These are phyloP conservation scores for Amborella trichopoda DNA, from an alignment of 164 flowering plant species.

Conservation along the genomic window DNA sequence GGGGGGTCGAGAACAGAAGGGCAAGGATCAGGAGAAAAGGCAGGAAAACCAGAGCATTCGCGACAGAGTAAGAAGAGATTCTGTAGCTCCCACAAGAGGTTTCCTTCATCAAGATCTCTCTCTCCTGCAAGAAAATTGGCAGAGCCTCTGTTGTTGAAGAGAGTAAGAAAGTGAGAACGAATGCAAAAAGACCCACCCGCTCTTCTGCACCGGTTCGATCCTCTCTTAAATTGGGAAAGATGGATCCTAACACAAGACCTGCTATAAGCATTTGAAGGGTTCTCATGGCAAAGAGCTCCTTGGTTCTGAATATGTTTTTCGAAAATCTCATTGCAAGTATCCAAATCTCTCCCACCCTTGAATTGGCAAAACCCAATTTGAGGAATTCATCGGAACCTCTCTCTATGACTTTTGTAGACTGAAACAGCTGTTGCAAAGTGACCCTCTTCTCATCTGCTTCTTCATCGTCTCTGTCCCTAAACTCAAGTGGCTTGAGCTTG, in stretches of 20 bases:
- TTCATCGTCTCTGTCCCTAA: constrained; percentile 3
- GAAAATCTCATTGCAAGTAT: constrained; percentile 66
- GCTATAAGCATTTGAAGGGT: constrained; percentile 64
- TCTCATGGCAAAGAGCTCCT: constrained; percentile 68
- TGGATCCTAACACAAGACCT: constrained; percentile 75
- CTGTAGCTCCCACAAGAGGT: constrained; percentile 84
- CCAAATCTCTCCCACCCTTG: constrained; percentile 42
- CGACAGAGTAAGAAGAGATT: constrained; percentile 80
- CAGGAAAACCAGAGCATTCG: constrained; percentile 73
- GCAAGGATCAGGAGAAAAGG: constrained; percentile 79
- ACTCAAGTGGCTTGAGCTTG: constrained; percentile 21
- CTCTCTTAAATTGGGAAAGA: constrained; percentile 51
- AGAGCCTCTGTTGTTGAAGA: constrained; percentile 83
- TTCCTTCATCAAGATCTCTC: constrained; percentile 85
- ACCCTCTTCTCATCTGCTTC: constrained; percentile 6
- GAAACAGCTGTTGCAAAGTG: constrained; percentile 79
- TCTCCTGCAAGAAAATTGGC: constrained; percentile 87
- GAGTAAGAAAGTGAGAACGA: constrained; percentile 63
- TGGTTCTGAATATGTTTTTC: constrained; percentile 59
- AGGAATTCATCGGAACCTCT: constrained; percentile 10
- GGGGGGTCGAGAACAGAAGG: constrained; percentile 47
- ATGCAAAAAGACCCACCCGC: constrained; percentile 83
- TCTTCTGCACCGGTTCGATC: constrained; percentile 49
- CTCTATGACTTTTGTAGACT: constrained; percentile 52
- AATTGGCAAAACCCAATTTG: constrained; percentile 42